Conservation (phyloP, 2,329 filamentous ascomycete genomes). For the Claviceps arundinis region DNA sequence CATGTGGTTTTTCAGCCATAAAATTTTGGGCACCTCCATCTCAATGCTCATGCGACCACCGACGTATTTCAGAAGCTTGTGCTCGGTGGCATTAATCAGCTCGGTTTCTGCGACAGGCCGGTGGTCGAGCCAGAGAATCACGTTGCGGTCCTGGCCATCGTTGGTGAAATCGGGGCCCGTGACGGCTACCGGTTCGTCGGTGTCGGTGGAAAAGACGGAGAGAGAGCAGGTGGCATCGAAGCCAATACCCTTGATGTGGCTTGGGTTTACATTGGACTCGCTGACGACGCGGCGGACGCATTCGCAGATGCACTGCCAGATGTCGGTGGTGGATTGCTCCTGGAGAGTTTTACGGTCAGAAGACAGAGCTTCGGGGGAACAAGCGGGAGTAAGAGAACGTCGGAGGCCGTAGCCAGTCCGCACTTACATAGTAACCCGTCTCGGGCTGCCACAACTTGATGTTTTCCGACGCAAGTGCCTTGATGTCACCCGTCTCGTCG, state of each 20-base stretch:
- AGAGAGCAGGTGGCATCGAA: conserved; percentile 99
- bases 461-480: conserved; percentile 56
- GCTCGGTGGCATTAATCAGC: conserved; percentile 82
- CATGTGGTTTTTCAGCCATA: conserved; percentile 99
- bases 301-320: conserved; percentile 88
- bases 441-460: conserved; percentile 73
- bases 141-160: conserved; percentile 76
- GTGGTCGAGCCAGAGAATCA: conserved; percentile 96
- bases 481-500: conserved; percentile 80
- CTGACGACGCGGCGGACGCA: conserved; percentile 73
- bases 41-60: conserved; percentile 98
- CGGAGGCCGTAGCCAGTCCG: neutral
- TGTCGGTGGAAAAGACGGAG: conserved; percentile 77
- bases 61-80: conserved; percentile 90
- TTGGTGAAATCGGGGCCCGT: conserved; percentile 70
- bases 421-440: conserved; percentile 54
- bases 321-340: conserved; percentile 98
- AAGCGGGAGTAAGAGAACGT: neutral
- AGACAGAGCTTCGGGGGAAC: neutral
- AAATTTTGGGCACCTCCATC: conserved; percentile 97
- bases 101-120: conserved; percentile 81
- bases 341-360: conserved; percentile 9
- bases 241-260: conserved; percentile 74
- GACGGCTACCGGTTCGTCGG: conserved; percentile 80
- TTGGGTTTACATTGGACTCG: conserved; percentile 66